Conservation (phyloP, 78 protist species). For the Paulinella micropora region DNA sequence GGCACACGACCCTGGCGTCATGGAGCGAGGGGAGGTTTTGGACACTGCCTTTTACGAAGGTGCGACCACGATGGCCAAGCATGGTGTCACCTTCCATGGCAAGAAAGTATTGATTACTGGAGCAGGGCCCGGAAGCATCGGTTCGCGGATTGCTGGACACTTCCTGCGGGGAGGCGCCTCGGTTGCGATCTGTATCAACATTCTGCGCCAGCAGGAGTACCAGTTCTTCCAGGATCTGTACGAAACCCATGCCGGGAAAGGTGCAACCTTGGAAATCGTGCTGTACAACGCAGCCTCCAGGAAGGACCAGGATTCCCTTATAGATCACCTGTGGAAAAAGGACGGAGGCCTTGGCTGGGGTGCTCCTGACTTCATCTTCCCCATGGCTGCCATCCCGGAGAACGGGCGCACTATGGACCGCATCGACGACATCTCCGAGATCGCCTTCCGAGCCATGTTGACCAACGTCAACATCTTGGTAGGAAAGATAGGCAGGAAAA, state of each 20-base stretch:
- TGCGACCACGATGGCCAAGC: neutral
- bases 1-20: too few relatives aligned
- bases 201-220: neutral
- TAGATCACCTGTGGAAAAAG: conserved; percentile 10
- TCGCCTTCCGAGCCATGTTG: conserved; percentile 50
- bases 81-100: conserved; percentile 16
- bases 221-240: conserved; percentile 28
- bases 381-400: conserved; percentile 55
- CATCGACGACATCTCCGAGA: conserved; percentile 39
- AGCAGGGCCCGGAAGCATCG: conserved; percentile 42
- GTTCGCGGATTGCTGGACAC: neutral
- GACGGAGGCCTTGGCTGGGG: conserved; percentile 26
- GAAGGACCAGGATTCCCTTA: conserved; percentile 17
- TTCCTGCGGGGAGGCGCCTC: conserved; percentile 30
- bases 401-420: conserved; percentile 23
- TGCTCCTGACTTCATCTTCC: conserved; percentile 40
- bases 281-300: conserved; percentile 47
- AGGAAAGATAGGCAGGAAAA: too few relatives aligned
- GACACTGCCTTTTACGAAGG: too few relatives aligned
- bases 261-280: conserved; percentile 22
- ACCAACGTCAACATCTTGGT: conserved; percentile 46
- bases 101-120: conserved; percentile 44
- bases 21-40: too few relatives aligned
- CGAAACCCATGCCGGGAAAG: conserved; percentile 21
- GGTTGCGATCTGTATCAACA: conserved; percentile 30